These are phyloP conservation scores for Novymonas esmeraldas DNA, from an alignment of 208 protist genomes.

Conservation along the genomic window DNA sequence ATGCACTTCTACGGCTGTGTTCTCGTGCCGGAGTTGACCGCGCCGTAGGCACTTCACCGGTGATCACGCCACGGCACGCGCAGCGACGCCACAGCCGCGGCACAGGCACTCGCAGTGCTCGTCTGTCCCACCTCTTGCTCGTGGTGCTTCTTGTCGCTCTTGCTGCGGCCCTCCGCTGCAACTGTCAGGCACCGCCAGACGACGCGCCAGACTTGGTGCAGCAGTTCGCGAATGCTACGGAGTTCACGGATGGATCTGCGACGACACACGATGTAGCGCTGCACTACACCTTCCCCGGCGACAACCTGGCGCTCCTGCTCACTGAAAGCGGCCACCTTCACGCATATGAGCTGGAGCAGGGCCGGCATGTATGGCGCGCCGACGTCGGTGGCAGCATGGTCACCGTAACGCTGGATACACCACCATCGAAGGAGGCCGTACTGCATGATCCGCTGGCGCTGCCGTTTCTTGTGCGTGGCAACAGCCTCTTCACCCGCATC, in stretches of 20 bases:
- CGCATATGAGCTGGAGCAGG: constrained; percentile 43
- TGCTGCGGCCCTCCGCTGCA: too few species aligned
- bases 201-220: too few species aligned
- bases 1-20: constrained; percentile 1
- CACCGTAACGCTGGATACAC: constrained; percentile 26
- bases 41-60: too few species aligned
- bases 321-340: constrained; percentile 47
- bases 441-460: constrained; percentile 59
- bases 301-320: constrained; percentile 51
- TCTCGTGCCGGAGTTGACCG: not conserved
- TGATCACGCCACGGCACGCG: not conserved
- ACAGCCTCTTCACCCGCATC: constrained; percentile 59
- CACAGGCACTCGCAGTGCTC: too few species aligned
- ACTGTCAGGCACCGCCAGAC: too few species aligned
- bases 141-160: too few species aligned
- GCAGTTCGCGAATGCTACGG: too few species aligned
- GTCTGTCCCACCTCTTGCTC: too few species aligned
- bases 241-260: too few species aligned
- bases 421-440: constrained; percentile 24
- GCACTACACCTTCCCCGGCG: constrained; percentile 38
- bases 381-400: constrained; percentile 40
- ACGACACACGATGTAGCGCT: constrained; percentile 28
- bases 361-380: constrained; percentile 37
- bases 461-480: constrained; percentile 68
- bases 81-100: not conserved